These are phyloP conservation scores for Chalciporus piperatus DNA, from an alignment of 768 basidiomycete species.

Conservation along the genomic window DNA sequence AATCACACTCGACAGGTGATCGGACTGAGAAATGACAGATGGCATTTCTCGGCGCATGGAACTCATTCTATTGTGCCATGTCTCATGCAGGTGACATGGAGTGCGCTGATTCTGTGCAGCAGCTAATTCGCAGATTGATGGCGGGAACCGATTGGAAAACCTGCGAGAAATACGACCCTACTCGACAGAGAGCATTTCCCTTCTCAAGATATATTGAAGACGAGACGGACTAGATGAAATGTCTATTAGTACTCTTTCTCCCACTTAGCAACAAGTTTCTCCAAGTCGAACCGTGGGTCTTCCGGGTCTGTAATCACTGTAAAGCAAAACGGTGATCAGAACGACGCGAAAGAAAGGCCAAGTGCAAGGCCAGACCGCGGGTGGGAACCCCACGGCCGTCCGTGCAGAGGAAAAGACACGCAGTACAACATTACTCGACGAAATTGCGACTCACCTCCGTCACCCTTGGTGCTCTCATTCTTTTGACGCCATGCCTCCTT, in stretches of 20 bases:
- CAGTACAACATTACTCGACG: background rate
- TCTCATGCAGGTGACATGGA: background rate
- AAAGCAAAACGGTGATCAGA: slow-evolving; percentile 11
- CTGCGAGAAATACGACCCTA: slow-evolving; percentile 7
- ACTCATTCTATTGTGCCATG: background rate
- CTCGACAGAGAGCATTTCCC: slow-evolving; percentile 15
- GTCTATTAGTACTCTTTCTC: slow-evolving; percentile 64
- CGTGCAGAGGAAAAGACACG: background rate
- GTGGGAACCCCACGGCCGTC: background rate
- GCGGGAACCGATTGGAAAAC: background rate
- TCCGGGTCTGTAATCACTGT: slow-evolving; percentile 92
- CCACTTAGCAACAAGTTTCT: slow-evolving; percentile 79
- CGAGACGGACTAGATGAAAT: slow-evolving; percentile 16
- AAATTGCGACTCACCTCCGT: slow-evolving; percentile 49
- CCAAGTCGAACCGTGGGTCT: slow-evolving; percentile 93
- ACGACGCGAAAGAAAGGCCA: background rate
- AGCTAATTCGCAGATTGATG: slow-evolving; percentile 1
- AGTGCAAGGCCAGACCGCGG: background rate
- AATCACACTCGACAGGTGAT: background rate
- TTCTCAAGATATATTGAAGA: slow-evolving; percentile 29
- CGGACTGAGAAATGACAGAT: background rate
- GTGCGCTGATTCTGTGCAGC: slow-evolving; percentile 4
- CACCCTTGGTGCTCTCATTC: slow-evolving; percentile 50
- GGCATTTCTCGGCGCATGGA: background rate
- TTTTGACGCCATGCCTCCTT: slow-evolving; percentile 89